Evolutionary conservation across 2,329 filamentous ascomycete genomes (phyloP).

Genomic region (Pseudonectria foliicola): DNA sequence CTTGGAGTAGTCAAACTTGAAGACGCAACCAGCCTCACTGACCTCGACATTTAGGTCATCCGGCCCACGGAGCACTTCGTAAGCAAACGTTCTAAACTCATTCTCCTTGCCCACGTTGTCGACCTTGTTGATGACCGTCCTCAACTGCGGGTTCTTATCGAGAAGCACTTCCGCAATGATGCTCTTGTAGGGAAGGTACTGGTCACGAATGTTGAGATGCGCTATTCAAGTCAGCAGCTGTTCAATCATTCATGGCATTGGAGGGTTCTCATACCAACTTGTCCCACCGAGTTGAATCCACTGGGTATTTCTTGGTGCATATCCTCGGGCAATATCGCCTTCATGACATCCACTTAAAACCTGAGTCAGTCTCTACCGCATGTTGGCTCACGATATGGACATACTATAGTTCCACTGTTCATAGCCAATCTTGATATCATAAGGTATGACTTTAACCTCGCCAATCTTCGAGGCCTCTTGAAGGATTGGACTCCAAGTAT

Average conservation of each 20-base stretch:
- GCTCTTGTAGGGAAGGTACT: constrained; percentile 78
- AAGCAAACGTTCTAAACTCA: constrained; percentile 84
- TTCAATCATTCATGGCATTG: background rate
- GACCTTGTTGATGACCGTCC: constrained; percentile 93
- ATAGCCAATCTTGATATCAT: constrained; percentile 70
- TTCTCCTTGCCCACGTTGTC: constrained; percentile 81
- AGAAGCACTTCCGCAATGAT: constrained; percentile 78
- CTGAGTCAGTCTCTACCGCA: constrained; percentile 12
- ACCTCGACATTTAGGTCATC: constrained; percentile 79
- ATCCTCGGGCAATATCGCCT: constrained; percentile 71
- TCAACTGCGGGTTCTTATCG: constrained; percentile 78
- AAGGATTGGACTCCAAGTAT: constrained; percentile 70
- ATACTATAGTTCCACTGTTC: constrained; percentile 77
- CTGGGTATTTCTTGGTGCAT: constrained; percentile 73
- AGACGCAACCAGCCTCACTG: constrained; percentile 76
- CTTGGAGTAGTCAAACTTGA: constrained; percentile 87
- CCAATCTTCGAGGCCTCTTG: constrained; percentile 60
- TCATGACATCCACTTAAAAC: constrained; percentile 67
- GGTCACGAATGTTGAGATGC: constrained; percentile 81
- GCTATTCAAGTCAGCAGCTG: constrained; percentile 39
- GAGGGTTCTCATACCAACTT: constrained; percentile 56
- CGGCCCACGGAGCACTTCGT: constrained; percentile 79
- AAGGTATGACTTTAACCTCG: constrained; percentile 66
- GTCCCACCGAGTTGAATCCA: constrained; percentile 83
- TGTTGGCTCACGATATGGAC: constrained; percentile 11